Evolutionary conservation across 768 basidiomycete species (phyloP).

Genomic region (Neoboletus subvelutipes): DNA sequence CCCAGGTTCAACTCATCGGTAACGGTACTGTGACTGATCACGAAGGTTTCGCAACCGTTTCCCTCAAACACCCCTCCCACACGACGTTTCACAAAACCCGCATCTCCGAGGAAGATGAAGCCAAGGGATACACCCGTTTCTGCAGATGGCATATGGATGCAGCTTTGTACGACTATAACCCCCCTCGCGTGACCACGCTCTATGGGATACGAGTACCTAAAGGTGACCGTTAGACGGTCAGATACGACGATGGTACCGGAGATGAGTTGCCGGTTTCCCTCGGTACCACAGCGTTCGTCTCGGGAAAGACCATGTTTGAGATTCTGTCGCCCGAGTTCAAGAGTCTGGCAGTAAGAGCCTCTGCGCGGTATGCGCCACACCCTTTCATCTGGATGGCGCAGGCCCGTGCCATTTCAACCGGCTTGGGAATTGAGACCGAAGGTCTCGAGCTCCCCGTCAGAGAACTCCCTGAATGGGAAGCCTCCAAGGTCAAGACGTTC

Average conservation of each 20-base stretch:
- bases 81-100: slow-evolving; percentile 82
- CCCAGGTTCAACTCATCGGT: slow-evolving; percentile 91
- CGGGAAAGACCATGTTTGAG: slow-evolving; percentile 85
- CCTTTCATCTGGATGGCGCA: slow-evolving; percentile 91
- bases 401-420: slow-evolving; percentile 69
- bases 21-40: slow-evolving; percentile 80
- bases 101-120: slow-evolving; percentile 73
- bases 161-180: slow-evolving; percentile 73
- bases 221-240: slow-evolving; percentile 59
- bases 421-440: slow-evolving; percentile 80
- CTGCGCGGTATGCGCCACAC: slow-evolving; percentile 79
- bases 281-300: slow-evolving; percentile 83
- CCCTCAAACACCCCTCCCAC: slow-evolving; percentile 85
- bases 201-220: slow-evolving; percentile 74
- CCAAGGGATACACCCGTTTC: slow-evolving; percentile 74
- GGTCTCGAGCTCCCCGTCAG: slow-evolving; percentile 63
- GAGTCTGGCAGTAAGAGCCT: slow-evolving; percentile 74
- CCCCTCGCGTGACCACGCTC: slow-evolving; percentile 87
- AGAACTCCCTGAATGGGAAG: slow-evolving; percentile 80
- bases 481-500: slow-evolving; percentile 66
- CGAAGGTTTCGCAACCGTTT: slow-evolving; percentile 76
- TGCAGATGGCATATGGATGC: slow-evolving; percentile 95
- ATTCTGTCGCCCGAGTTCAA: slow-evolving; percentile 69
- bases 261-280: slow-evolving; percentile 81
- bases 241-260: slow-evolving; percentile 86